These are phyloP conservation scores for Diaporthe australafricana DNA, from an alignment of 2,329 filamentous ascomycete genomes.

Conservation along the genomic window DNA sequence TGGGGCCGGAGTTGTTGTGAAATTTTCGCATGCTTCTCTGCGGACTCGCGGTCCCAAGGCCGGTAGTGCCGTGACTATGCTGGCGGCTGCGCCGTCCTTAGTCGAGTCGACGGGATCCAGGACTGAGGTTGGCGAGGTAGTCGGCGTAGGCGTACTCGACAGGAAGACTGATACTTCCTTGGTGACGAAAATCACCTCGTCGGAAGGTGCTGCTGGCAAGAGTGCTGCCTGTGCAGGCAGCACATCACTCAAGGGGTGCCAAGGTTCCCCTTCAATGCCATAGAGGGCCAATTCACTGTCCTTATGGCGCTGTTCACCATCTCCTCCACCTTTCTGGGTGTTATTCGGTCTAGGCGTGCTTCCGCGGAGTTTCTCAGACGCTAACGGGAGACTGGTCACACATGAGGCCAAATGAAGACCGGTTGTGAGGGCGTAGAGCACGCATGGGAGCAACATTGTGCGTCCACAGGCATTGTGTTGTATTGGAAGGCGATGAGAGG, in stretches of 20 bases:
- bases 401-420: background rate
- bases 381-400: background rate
- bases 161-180: background rate
- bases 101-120: background rate
- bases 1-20: background rate
- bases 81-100: background rate
- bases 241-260: background rate
- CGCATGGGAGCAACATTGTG: background rate
- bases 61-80: background rate
- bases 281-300: too few relatives aligned
- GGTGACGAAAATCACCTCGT: too few relatives aligned
- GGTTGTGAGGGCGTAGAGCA: background rate
- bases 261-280: background rate
- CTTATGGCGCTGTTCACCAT: background rate
- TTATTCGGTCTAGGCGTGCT: background rate
- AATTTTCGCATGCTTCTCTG: background rate
- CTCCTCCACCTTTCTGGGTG: background rate
- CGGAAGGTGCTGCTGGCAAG: background rate
- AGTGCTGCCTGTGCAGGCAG: background rate
- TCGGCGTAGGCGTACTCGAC: background rate
- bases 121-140: background rate
- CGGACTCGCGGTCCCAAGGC: background rate
- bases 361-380: background rate
- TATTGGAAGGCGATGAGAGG: background rate
- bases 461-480: background rate